phyloP scores from a whole-genome alignment of 495 filamentous ascomycete genomes.

The Trichocladium antarcticum region DNA sequence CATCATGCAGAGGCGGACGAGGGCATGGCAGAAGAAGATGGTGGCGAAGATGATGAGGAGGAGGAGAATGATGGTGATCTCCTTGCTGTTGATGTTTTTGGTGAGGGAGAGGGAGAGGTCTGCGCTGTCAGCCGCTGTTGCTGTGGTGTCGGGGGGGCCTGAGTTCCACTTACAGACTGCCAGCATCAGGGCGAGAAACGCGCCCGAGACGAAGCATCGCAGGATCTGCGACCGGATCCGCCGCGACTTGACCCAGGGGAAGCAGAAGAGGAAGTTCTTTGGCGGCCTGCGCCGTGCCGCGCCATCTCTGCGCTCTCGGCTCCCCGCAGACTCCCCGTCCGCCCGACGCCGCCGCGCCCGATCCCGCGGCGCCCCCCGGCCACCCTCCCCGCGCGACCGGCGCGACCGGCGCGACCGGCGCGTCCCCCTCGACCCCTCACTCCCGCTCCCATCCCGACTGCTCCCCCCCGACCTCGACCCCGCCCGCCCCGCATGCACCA shows the following conservation, averaged over 20 bases:
- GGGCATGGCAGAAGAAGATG: constrained; percentile 68
- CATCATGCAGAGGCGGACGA: constrained; percentile 61
- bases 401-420: constrained; percentile 8
- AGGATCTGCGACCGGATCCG: constrained; percentile 46
- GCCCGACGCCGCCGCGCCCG: neutral
- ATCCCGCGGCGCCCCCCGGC: neutral
- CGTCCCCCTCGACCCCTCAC: constrained; percentile 1
- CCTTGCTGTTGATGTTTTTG: constrained; percentile 42
- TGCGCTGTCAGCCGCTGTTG: constrained; percentile 21
- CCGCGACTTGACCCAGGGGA: constrained; percentile 44
- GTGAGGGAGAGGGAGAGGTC: constrained; percentile 60
- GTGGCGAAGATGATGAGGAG: constrained; percentile 64
- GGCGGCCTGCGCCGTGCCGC: constrained; percentile 17
- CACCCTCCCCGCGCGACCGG: neutral
- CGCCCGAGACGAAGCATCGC: constrained; percentile 44
- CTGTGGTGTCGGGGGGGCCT: neutral
- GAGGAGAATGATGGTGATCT: constrained; percentile 64
- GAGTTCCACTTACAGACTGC: constrained; percentile 45
- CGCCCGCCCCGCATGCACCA: constrained; percentile 11
- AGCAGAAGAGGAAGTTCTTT: constrained; percentile 39
- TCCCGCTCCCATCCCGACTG: constrained; percentile 15
- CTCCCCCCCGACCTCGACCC: constrained; percentile 2
- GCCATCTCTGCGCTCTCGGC: neutral
- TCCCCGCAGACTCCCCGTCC: constrained; percentile 1
- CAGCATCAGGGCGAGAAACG: constrained; percentile 44